phyloP scores from a whole-genome alignment of 2,329 filamentous ascomycete species.

The Diaporthe batatas region DNA sequence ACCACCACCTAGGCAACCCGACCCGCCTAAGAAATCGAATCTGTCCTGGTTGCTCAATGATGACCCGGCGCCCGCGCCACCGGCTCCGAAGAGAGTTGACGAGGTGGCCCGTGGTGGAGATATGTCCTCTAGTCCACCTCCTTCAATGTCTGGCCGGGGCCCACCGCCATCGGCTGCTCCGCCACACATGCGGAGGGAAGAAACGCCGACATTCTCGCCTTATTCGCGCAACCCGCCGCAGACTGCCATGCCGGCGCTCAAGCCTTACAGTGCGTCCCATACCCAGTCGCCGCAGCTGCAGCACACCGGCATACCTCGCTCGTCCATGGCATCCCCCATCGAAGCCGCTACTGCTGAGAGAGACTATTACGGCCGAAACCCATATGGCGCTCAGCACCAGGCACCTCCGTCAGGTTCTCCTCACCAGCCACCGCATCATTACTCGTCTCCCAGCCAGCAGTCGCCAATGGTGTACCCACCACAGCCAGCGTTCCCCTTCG shows the following conservation, averaged over 20 bases:
- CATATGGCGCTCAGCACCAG: constrained; percentile 52
- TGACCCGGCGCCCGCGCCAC: constrained; percentile 60
- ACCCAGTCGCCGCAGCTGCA: constrained; percentile 65
- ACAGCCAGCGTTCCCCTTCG: constrained; percentile 59
- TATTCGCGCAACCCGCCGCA: constrained; percentile 58
- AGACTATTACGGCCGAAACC: constrained; percentile 62
- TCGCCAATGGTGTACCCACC: constrained; percentile 47
- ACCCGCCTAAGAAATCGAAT: constrained; percentile 70
- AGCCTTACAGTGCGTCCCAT: constrained; percentile 59
- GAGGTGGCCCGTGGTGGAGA: constrained; percentile 60
- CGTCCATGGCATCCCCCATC: constrained; percentile 57
- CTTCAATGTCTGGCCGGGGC: constrained; percentile 59
- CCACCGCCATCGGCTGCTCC: constrained; percentile 56
- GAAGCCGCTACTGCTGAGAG: constrained; percentile 57
- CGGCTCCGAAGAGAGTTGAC: constrained; percentile 62
- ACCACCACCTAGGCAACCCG: constrained; percentile 57
- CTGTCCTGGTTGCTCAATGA: constrained; percentile 75
- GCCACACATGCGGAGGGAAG: constrained; percentile 63
- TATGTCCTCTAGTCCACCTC: constrained; percentile 66
- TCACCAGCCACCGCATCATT: constrained; percentile 47
- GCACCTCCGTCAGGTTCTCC: constrained; percentile 50
- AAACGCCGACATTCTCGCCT: constrained; percentile 59
- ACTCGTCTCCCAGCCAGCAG: constrained; percentile 45
- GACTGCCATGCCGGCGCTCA: constrained; percentile 67
- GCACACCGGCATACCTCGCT: constrained; percentile 60